These are phyloP conservation scores for Porphyrellus cyaneotinctus DNA, from an alignment of 768 basidiomycete genomes.

Conservation along the genomic window DNA sequence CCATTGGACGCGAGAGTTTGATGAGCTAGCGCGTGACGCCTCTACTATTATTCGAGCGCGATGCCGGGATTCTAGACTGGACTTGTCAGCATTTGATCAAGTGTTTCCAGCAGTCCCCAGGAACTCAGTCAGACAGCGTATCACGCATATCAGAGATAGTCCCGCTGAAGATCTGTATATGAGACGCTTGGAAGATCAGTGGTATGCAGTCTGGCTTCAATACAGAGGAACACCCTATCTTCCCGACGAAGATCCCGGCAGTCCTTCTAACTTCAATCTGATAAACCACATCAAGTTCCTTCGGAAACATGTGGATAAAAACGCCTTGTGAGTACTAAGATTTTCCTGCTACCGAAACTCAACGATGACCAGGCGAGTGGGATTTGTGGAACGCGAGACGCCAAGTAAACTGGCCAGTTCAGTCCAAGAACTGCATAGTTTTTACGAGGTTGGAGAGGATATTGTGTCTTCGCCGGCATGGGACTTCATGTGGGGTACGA, in stretches of 20 bases:
- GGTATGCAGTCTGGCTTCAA: constrained; percentile 73
- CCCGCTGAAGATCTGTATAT: constrained; percentile 72
- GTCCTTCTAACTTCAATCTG: constrained; percentile 74
- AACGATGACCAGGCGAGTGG: constrained; percentile 51
- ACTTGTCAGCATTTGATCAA: constrained; percentile 70
- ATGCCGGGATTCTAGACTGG: constrained; percentile 58
- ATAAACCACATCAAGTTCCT: constrained; percentile 78
- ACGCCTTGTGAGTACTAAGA: constrained; percentile 63
- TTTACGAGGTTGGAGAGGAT: constrained; percentile 52
- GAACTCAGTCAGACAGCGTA: constrained; percentile 67
- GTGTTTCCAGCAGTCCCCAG: constrained; percentile 75
- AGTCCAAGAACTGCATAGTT: constrained; percentile 39
- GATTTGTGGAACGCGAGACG: constrained; percentile 46
- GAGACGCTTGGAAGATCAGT: constrained; percentile 74
- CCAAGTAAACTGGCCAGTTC: constrained; percentile 40
- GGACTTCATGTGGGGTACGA: constrained; percentile 73
- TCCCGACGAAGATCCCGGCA: constrained; percentile 65
- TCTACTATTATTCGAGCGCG: constrained; percentile 79
- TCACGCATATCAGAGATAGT: constrained; percentile 55
- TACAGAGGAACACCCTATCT: constrained; percentile 64
- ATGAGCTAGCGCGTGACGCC: constrained; percentile 85
- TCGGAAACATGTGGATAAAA: constrained; percentile 79
- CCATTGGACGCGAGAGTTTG: constrained; percentile 82
- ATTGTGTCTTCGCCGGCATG: constrained; percentile 42
- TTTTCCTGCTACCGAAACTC: constrained; percentile 4